Evolutionary conservation across 805 yeast species (phyloP), one percentile per base, ranked within the genome.

Genomic region (Candida sithepensis): DNA sequence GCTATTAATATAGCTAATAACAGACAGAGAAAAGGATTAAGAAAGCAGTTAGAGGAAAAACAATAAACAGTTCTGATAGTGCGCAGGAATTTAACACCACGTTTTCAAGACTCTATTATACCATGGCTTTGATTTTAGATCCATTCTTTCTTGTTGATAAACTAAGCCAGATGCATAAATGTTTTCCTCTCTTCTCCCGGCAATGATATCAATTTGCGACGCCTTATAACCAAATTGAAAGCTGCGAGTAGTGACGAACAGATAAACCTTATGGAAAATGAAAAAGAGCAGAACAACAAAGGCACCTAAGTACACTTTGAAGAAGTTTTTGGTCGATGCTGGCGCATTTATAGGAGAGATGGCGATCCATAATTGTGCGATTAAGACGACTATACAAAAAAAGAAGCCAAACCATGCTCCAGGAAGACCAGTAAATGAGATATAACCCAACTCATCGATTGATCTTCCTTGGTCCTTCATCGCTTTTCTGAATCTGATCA

Each of bases 141-240:
- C 58, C n/a, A 67, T 72, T 52, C 69, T 69, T 56, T 78, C 86
- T 56, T 75, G 82, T 20, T 75, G 78, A 45, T 77, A 64, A 4
- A 23, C 10, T 24, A 22, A 9, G 4, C 56, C 60, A 6, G 47
- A 41, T n/a, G 36, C 42, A 37, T 48, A 48, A 28, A 59, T 53
- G 41, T 59, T 55, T 24, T 23, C 13, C 26, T 49, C 60, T 36
- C 50, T 48, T 39, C 59, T 50, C 7, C 63, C 63, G 1, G 53
- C 26, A 22, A 52, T 39, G 24, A 61, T 39, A 46, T 61, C 62
- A 57, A 62, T 59, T 8, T 47, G 49, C 2, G 41, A 41, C 2
- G 56, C 45, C 8, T 48, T 43, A 24, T 56, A 42, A 9, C 60
- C 56, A 20, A 55, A 54, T 19, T 30, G 24, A 26, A 51, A 46